Conservation (phyloP, 2,329 filamentous ascomycete genomes). For the Cordyceps farinosa region DNA sequence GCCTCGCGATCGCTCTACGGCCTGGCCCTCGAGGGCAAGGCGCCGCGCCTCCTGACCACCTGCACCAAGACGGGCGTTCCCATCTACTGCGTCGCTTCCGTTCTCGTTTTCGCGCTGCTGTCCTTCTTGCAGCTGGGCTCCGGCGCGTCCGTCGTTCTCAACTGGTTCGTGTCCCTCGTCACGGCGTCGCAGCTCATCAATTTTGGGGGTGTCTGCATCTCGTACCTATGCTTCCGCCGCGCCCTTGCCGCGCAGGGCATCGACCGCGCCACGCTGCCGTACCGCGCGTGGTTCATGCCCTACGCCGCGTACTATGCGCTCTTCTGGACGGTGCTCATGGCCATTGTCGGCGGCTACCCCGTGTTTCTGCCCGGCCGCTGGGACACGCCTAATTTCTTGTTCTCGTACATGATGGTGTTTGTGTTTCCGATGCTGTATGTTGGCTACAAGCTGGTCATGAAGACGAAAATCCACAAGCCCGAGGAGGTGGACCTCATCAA, state of each 20-base stretch:
- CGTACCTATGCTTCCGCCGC: slow-evolving; percentile 69
- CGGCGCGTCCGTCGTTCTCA: slow-evolving; percentile 62
- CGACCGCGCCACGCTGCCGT: slow-evolving; percentile 63
- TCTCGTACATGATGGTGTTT: slow-evolving; percentile 72
- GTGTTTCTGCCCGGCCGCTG: slow-evolving; percentile 70
- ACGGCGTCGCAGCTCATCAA: slow-evolving; percentile 74
- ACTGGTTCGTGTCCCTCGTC: slow-evolving; percentile 66
- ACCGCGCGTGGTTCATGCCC: slow-evolving; percentile 66
- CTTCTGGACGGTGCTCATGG: slow-evolving; percentile 63
- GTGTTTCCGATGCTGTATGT: slow-evolving; percentile 67
- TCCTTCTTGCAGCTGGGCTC: slow-evolving; percentile 71
- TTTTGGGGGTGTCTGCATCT: slow-evolving; percentile 65
- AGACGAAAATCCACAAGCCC: slow-evolving; percentile 54
- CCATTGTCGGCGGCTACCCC: slow-evolving; percentile 70
- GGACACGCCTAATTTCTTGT: slow-evolving; percentile 68
- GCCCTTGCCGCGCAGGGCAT: slow-evolving; percentile 68
- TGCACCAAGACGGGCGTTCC: slow-evolving; percentile 67
- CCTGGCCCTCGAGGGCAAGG: slow-evolving; percentile 65
- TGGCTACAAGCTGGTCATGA: slow-evolving; percentile 68
- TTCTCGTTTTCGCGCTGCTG: slow-evolving; percentile 65
- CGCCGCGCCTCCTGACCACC: slow-evolving; percentile 54
- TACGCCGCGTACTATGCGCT: slow-evolving; percentile 67
- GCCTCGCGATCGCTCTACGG: slow-evolving; percentile 66
- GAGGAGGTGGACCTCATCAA: slow-evolving; percentile 60
- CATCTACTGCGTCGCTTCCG: slow-evolving; percentile 65